Conservation (phyloP, 1,139 yeast genomes). For the Yamadazyma kanchanaburiensis region DNA sequence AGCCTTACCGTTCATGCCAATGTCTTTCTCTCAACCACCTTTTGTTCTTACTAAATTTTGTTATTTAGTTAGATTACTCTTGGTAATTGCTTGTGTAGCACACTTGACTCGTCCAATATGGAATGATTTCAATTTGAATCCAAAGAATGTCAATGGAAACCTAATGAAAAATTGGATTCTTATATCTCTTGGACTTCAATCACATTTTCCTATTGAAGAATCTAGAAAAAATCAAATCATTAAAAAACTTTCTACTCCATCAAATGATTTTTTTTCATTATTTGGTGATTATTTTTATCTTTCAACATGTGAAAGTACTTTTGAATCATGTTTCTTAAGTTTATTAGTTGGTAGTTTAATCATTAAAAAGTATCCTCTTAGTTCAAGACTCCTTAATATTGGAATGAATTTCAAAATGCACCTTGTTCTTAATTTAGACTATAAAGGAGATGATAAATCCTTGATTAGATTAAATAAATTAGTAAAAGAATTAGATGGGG, state of each 20-base stretch:
- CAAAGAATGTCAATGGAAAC: constrained; percentile 2
- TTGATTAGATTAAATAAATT: constrained; percentile 24
- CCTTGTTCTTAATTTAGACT: constrained; percentile 29
- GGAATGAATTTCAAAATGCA: constrained; percentile 26
- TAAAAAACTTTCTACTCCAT: constrained; percentile 21
- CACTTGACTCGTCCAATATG: constrained; percentile 25
- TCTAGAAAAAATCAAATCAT: constrained; percentile 18
- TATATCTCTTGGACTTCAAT: constrained; percentile 26
- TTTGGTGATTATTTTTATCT: constrained; percentile 28
- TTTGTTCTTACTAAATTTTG: constrained; percentile 24
- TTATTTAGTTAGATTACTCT: constrained; percentile 21
- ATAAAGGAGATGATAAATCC: constrained; percentile 23
- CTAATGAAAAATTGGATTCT: constrained; percentile 21
- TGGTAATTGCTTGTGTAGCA: constrained; percentile 25
- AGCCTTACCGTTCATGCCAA: constrained; percentile 32
- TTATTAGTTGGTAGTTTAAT: constrained; percentile 30
- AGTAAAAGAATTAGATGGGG: constrained; percentile 32
- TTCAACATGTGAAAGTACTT: constrained; percentile 29
- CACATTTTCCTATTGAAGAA: constrained; percentile 22
- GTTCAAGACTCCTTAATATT: constrained; percentile 19
- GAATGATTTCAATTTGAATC: no score
- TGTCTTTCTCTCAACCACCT: constrained; percentile 21
- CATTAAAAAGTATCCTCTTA: constrained; percentile 17
- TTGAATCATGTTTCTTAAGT: constrained; percentile 35
- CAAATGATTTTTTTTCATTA: constrained; percentile 15